Conservation (phyloP, 495 filamentous ascomycete genomes). For the Thermochaetoides thermophila region DNA sequence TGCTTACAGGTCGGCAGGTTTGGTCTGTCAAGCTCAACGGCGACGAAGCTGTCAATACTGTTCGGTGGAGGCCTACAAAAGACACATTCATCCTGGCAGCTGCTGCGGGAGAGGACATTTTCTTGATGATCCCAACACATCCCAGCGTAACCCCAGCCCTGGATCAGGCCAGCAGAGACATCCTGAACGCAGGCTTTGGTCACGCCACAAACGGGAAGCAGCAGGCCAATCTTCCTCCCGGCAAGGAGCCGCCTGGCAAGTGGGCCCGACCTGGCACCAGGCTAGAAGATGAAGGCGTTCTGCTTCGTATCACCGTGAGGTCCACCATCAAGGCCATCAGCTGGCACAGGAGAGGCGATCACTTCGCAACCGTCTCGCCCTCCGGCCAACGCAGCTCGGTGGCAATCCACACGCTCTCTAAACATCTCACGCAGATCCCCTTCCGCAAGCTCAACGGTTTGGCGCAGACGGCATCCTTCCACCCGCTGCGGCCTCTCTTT, state of each 20-base stretch:
- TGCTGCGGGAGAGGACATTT: conserved; percentile 71
- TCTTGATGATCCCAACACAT: conserved; percentile 54
- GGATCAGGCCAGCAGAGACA: conserved; percentile 54
- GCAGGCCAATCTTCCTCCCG: conserved; percentile 41
- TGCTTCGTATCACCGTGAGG: conserved; percentile 63
- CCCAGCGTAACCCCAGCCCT: conserved; percentile 25
- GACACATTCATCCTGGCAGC: conserved; percentile 72
- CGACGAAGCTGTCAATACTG: conserved; percentile 71
- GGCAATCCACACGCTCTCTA: conserved; percentile 86
- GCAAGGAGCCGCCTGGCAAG: conserved; percentile 60
- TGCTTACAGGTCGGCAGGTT: conserved; percentile 71
- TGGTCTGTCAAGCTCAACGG: conserved; percentile 70
- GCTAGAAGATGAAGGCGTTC: conserved; percentile 61
- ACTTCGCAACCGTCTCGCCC: conserved; percentile 85
- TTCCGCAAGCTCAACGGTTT: conserved; percentile 79
- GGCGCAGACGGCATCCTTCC: conserved; percentile 82
- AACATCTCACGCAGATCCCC: conserved; percentile 85
- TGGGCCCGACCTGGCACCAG: conserved; percentile 69
- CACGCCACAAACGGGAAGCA: conserved; percentile 61
- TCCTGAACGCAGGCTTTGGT: conserved; percentile 79
- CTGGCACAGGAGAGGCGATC: conserved; percentile 91
- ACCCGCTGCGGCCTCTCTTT: conserved; percentile 81
- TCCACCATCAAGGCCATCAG: conserved; percentile 76
- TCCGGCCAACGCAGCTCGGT: conserved; percentile 65
- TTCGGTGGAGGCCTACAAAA: conserved; percentile 77